A percentile compares a stretch with the other conserved stretches of the same genome.
Evolutionary conservation across 192 early-diverging fungal genomes (phyloP).

Genomic region (Chytriomyces sp.): DNA sequence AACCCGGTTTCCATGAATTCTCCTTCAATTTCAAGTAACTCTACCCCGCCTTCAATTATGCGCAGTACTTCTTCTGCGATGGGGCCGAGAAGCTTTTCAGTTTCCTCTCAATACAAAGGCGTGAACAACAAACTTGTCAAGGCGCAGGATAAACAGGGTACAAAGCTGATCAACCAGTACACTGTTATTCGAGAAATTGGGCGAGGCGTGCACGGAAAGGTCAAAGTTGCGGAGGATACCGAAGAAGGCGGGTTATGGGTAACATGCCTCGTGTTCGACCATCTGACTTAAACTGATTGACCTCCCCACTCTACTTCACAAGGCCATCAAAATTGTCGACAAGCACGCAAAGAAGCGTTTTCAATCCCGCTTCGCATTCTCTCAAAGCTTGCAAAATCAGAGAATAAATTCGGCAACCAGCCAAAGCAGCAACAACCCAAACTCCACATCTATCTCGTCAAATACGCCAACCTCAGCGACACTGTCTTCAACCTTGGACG

Average conservation of each 20-base stretch:
- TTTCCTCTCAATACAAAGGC: background rate
- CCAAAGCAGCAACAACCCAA: background rate
- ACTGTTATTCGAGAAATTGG: conserved; percentile 89
- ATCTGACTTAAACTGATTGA: background rate
- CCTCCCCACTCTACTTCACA: conserved; percentile 9
- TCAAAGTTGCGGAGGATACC: conserved; percentile 85
- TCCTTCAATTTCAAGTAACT: background rate
- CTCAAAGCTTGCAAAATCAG: conserved; percentile 24
- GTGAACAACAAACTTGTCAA: conserved; percentile 81
- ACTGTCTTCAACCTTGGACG: conserved; percentile 28
- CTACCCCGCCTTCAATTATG: background rate
- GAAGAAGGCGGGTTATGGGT: conserved; percentile 81
- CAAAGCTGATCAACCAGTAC: conserved; percentile 97
- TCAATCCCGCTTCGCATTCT: conserved; percentile 52
- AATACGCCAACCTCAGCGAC: conserved; percentile 1
- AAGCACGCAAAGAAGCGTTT: conserved; percentile 63
- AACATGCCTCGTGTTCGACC: conserved; percentile 34
- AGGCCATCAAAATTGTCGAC: conserved; percentile 76
- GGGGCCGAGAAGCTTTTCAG: background rate
- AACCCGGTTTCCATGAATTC: background rate
- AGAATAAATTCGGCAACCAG: conserved; percentile 19
- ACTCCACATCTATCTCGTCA: background rate
- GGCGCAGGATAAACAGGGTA: conserved; percentile 85
- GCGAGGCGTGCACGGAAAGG: conserved; percentile 94
- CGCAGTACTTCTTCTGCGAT: background rate